Percentiles rank a stretch among this genome's conserved stretches.
Evolutionary conservation across 225 moss, liverwort and hornwort genomes (phyloP).

Genomic region (Takakia lepidozioides): DNA sequence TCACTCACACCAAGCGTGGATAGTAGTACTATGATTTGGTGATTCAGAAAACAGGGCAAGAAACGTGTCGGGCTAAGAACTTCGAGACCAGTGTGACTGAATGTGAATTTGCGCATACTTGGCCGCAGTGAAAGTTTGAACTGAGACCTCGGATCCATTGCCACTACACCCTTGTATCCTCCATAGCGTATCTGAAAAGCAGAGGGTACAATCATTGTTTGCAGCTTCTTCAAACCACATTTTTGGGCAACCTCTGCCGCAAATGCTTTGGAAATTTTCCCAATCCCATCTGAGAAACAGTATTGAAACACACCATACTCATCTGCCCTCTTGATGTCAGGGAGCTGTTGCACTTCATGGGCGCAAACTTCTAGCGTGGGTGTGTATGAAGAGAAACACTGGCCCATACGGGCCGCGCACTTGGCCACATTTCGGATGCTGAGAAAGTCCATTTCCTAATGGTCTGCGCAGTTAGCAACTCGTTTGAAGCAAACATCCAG

Average conservation of each 20-base stretch:
- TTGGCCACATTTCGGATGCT: constrained; percentile 71
- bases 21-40: constrained; percentile 62
- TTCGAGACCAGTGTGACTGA: constrained; percentile 53
- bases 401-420: constrained; percentile 93
- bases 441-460: constrained; percentile 65
- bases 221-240: constrained; percentile 34
- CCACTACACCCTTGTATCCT: constrained; percentile 86
- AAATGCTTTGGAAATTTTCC: constrained; percentile 62
- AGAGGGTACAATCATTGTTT: constrained; percentile 37
- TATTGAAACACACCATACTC: constrained; percentile 24
- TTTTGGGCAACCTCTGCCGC: constrained; percentile 57
- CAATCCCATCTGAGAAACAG: constrained; percentile 90
- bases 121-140: constrained; percentile 60
- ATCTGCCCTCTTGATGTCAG: constrained; percentile 47
- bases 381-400: constrained; percentile 85
- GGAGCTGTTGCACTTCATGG: constrained; percentile 37
- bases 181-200: constrained; percentile 90
- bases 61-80: constrained; percentile 52
- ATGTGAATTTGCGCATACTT: constrained; percentile 80
- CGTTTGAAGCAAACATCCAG: constrained; percentile 76
- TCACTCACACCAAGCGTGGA: constrained; percentile 72
- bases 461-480: constrained; percentile 25
- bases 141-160: constrained; percentile 46
- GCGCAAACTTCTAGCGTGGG: constrained; percentile 49
- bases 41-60: constrained; percentile 67